These are phyloP conservation scores for Cryptococcus sp. DNA, from an alignment of 1,284 basidiomycete species.

Conservation along the genomic window DNA sequence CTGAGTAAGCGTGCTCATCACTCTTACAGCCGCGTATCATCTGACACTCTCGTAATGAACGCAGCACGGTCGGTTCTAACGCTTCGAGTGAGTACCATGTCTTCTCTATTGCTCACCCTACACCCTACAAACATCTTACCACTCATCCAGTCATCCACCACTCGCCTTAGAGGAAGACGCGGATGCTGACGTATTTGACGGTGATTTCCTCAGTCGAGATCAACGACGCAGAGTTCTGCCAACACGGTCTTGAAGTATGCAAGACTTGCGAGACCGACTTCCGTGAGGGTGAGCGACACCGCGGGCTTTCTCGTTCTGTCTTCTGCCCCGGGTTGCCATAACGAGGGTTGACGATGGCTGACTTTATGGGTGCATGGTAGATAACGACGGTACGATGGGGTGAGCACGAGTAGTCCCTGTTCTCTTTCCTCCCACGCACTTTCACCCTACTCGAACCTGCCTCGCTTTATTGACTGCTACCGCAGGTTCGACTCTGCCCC, in stretches of 20 bases:
- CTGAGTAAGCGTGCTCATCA: slow-evolving; percentile 40
- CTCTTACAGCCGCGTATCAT: neutral
- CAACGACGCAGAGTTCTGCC: slow-evolving; percentile 55
- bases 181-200: neutral
- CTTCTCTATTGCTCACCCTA: neutral
- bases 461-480: neutral
- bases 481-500: slow-evolving; percentile 44
- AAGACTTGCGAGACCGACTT: slow-evolving; percentile 48
- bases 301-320: neutral
- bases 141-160: neutral
- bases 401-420: too few relatives aligned
- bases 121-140: neutral
- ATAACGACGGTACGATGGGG: slow-evolving; percentile 54
- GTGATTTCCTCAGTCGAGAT: slow-evolving; percentile 46
- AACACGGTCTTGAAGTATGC: slow-evolving; percentile 54
- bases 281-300: slow-evolving; percentile 40
- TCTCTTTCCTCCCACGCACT: neutral
- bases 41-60: neutral
- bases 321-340: neutral
- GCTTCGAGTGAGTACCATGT: neutral
- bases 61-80: neutral
- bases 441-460: neutral
- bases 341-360: neutral
- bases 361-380: slow-evolving; percentile 17
- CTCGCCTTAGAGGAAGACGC: neutral